phyloP scores from a whole-genome alignment of 306 rosid genomes.

The Quercus rubra region DNA sequence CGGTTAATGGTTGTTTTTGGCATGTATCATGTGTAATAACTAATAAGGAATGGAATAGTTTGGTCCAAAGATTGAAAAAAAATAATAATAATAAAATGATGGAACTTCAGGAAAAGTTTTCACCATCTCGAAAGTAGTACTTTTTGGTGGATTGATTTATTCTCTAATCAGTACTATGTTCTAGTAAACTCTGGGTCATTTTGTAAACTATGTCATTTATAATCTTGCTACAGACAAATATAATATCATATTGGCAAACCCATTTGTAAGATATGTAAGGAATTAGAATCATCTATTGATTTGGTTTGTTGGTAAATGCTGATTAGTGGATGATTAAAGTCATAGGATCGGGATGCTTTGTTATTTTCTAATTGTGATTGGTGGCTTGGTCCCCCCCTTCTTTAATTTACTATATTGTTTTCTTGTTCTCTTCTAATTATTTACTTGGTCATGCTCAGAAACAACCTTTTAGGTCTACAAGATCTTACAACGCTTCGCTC shows the following conservation, averaged over 20 bases:
- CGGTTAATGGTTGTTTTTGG: no score
- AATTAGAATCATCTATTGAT: background rate
- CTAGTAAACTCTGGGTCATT: no score
- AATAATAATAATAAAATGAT: no score
- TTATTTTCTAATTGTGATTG: conserved; percentile 8
- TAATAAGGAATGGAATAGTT: no score
- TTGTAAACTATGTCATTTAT: background rate
- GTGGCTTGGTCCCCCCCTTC: background rate
- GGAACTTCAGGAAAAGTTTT: no score
- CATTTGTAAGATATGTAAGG: background rate
- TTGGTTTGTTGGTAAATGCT: background rate
- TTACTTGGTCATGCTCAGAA: conserved; percentile 22
- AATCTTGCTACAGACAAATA: background rate
- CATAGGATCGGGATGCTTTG: background rate
- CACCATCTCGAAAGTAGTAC: no score
- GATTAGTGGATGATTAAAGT: background rate
- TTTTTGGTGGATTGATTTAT: no score
- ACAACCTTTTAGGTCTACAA: conserved; percentile 10
- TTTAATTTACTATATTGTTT: background rate
- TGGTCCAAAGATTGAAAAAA: no score
- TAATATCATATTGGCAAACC: no score
- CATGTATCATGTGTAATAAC: no score
- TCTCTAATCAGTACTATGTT: no score
- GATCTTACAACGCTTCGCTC: no score
- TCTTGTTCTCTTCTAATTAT: background rate